These are phyloP conservation scores for Helicostylum pulchrum DNA, from an alignment of 192 early-diverging fungal species.

Conservation along the genomic window DNA sequence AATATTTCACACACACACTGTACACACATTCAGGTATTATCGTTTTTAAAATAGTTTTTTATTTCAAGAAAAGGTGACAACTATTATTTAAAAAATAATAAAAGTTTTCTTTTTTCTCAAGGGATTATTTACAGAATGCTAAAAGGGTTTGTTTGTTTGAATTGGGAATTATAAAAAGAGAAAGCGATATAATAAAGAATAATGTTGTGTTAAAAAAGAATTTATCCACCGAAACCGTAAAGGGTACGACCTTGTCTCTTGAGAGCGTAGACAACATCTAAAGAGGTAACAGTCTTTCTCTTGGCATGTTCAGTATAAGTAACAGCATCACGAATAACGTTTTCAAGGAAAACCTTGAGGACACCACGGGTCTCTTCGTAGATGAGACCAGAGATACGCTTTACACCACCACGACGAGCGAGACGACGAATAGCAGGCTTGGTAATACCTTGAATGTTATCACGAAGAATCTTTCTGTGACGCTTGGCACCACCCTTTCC, in stretches of 20 bases:
- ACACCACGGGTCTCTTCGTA: slow-evolving; percentile 99
- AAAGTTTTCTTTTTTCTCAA: no score
- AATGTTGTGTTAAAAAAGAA: no score
- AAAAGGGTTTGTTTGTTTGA: no score
- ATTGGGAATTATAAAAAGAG: no score
- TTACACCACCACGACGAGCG: slow-evolving; percentile 99
- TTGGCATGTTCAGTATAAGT: slow-evolving; percentile 99
- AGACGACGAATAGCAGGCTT: slow-evolving; percentile 85
- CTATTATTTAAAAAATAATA: no score
- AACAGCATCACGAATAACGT: slow-evolving; percentile 96
- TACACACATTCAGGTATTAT: no score
- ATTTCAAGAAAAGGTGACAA: no score
- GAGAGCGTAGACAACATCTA: slow-evolving; percentile 99
- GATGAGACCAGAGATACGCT: slow-evolving; percentile 97
- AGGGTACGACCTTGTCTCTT: slow-evolving; percentile 98
- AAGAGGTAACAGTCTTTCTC: slow-evolving; percentile 98
- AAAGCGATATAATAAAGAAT: no score
- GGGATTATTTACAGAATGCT: no score
- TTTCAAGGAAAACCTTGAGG: slow-evolving; percentile 97
- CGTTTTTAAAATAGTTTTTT: no score
- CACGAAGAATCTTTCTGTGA: slow-evolving; percentile 98
- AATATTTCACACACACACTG: no score
- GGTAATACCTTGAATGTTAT: slow-evolving; percentile 76
- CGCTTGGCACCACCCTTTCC: slow-evolving; percentile 99
- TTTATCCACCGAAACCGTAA: slow-evolving; percentile 63